Conservation (phyloP, 371 early-diverging fungal genomes). For the Dinochytrium kinnereticum region DNA sequence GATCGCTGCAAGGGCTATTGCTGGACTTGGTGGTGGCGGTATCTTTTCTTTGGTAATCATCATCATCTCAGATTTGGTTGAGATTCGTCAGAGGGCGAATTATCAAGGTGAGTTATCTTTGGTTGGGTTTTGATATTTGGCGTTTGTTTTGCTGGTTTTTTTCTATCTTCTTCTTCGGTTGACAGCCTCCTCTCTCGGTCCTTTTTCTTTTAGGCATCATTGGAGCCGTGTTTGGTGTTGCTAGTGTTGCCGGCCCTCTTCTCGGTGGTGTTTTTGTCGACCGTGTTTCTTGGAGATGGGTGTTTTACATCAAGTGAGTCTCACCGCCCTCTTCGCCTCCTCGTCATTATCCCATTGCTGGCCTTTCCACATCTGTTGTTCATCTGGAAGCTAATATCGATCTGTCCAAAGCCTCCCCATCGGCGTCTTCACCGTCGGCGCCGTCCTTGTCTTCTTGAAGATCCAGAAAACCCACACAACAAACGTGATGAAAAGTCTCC, state of each 20-base stretch:
- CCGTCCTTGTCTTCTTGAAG: conserved; percentile 56
- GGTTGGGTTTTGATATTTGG: too few species aligned
- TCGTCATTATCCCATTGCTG: conserved; percentile 19
- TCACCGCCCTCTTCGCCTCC: background rate
- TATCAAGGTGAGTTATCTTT: conserved; percentile 66
- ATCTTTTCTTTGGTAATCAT: conserved; percentile 71
- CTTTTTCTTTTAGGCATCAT: conserved; percentile 11
- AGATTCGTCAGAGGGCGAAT: conserved; percentile 68
- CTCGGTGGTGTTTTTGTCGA: conserved; percentile 42
- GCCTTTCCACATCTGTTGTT: conserved; percentile 52
- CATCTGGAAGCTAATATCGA: conserved; percentile 49
- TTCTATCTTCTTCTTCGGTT: too few species aligned
- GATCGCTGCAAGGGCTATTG: conserved; percentile 71
- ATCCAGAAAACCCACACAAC: conserved; percentile 9
- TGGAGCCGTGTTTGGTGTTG: conserved; percentile 38
- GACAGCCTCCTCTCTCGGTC: conserved; percentile 1
- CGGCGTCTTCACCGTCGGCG: conserved; percentile 46
- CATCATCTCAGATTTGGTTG: conserved; percentile 78
- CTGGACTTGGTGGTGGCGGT: conserved; percentile 76
- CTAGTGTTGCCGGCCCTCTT: conserved; percentile 45
- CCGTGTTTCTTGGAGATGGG: conserved; percentile 37
- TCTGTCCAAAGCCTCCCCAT: background rate
- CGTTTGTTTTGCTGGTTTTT: too few species aligned
- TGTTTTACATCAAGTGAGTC: conserved; percentile 45
- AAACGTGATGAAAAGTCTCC: background rate